phyloP scores from a whole-genome alignment of 164 flowering plant species.

The Sedum album region DNA sequence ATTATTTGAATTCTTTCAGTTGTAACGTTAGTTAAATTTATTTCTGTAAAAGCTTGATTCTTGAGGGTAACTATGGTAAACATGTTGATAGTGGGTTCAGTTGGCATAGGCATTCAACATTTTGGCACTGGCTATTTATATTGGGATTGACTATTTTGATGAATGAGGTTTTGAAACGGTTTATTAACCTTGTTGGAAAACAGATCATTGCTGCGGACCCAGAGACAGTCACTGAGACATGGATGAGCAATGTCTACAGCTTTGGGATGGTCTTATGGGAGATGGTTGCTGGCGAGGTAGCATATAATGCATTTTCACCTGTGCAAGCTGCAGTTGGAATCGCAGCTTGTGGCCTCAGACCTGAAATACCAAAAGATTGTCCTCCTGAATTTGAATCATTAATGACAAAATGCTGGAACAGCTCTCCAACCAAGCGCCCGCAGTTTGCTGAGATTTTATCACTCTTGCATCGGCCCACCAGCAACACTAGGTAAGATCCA shows the following conservation, averaged over 20 bases:
- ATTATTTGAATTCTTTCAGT: too few relatives aligned
- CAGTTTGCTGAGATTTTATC: constrained; percentile 65
- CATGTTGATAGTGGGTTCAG: background rate
- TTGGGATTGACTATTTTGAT: too few relatives aligned
- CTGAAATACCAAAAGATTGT: constrained; percentile 86
- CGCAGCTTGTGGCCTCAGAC: constrained; percentile 93
- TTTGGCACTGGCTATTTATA: too few relatives aligned
- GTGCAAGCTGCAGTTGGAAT: constrained; percentile 98
- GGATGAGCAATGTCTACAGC: constrained; percentile 95
- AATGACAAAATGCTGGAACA: constrained; percentile 90
- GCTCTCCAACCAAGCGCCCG: constrained; percentile 74
- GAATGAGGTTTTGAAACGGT: too few relatives aligned
- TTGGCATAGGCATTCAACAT: constrained; percentile 5
- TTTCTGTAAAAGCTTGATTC: background rate
- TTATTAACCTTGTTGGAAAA: constrained; percentile 6
- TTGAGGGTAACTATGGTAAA: constrained; percentile 17
- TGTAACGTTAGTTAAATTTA: too few relatives aligned
- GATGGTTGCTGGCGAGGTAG: constrained; percentile 84
- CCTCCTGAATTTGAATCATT: constrained; percentile 53
- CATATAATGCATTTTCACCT: constrained; percentile 75
- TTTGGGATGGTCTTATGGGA: constrained; percentile 96
- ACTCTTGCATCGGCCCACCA: constrained; percentile 34
- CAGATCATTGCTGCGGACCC: constrained; percentile 98
- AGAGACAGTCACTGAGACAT: constrained; percentile 75
- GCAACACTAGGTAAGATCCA: constrained; percentile 15